Base-by-base conservation (phyloP, 805 yeast genomes). In the Metschnikowia corniflorae region DNA sequence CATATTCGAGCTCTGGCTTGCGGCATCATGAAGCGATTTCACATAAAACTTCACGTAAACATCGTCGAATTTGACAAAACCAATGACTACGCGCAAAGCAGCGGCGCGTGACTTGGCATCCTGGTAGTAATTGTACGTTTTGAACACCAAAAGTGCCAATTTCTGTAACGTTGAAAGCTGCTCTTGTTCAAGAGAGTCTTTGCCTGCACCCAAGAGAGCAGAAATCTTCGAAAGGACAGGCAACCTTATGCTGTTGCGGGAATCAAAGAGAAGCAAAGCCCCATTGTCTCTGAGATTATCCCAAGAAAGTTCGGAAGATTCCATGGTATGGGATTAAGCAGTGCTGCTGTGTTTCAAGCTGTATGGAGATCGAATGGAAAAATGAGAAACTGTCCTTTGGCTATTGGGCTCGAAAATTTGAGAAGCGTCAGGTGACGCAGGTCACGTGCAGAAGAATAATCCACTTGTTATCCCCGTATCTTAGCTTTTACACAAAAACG, bases 101-200 rank as follows among this genome's bases (percentile, higher is more conserved):
- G 63, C 58, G 27, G 54, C 53, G 35, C 80, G 65, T 12, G 82
- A 75, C 31, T 54, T 57, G 8, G 60, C 44, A 51, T 80, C 85
- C 44, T 66, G 73, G 43, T 77, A 78, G 48, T 65, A 66, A 31
- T 60, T 57, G 55, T 64, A 78, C 3, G 81, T 71, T 31, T 64
- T 65, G 43, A 80, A 59, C 31, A 79, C 54, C 12, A 46, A 24
- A 7, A 53, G 29, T 13, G 63, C 51, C 25, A 60, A 35, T 9
- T 39, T 42, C 33, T 47, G 47, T 26, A 55, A 46, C 13, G 53
- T 57, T 15, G 29, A 26, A 9, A 39, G 32, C 8, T 40, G 42
- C 14, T 39, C 43, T 9, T 37, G 24, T 7, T 8, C 17, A 14
- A 22, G 15, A 3, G 31, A 16, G 12, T 23, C 27, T 21, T 10